A percentile compares a stretch with the other conserved stretches of the same genome.
These are phyloP conservation scores for Solanum phureja DNA, from an alignment of 257 asterid genomes.

Conservation along the genomic window DNA sequence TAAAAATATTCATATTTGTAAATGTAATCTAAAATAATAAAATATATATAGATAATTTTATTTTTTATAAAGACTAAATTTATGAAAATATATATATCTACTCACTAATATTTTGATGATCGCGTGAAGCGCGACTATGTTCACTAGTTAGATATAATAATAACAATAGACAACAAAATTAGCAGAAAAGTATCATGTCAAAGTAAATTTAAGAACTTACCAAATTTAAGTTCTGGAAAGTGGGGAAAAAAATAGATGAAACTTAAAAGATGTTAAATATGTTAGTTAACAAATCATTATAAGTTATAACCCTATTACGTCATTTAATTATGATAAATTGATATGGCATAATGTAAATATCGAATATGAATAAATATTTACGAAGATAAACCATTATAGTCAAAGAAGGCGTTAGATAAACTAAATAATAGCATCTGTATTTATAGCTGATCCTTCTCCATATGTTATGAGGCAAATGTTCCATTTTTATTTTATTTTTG, in stretches of 20 bases:
- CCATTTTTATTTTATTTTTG: neutral
- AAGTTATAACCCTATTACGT: neutral
- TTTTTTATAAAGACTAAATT: too few species aligned
- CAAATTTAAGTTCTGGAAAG: neutral
- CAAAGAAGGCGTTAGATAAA: neutral
- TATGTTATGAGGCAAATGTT: neutral
- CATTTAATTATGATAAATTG: neutral
- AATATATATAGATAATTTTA: too few species aligned
- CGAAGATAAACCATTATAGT: neutral
- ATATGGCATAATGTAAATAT: neutral
- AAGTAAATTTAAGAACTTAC: neutral
- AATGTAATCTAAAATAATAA: too few species aligned
- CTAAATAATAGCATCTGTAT: too few species aligned
- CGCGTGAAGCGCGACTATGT: too few species aligned
- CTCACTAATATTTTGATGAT: too few species aligned
- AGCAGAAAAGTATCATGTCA: neutral
- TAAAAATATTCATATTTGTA: too few species aligned
- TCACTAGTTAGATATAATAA: too few species aligned
- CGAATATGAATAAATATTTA: neutral
- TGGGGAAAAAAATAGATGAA: neutral
- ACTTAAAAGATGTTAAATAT: neutral
- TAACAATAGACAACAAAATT: neutral
- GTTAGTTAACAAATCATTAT: neutral
- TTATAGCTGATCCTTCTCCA: neutral
- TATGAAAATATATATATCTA: too few species aligned